phyloP scores from a whole-genome alignment of 805 yeast species.

The Hanseniaspora lindneri region DNA sequence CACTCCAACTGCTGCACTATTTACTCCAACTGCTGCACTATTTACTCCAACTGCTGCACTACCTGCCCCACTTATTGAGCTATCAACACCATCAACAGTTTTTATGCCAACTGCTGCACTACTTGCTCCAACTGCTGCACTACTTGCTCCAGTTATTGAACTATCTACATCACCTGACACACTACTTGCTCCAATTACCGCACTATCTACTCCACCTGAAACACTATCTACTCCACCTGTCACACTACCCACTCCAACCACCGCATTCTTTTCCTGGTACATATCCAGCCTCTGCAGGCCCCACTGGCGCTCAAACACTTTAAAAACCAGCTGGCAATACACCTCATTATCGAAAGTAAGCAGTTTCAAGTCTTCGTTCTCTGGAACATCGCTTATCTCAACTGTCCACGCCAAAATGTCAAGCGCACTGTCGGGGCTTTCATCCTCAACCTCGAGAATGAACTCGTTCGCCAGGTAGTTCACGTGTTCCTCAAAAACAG shows the following conservation, averaged over 20 bases:
- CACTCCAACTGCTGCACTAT: too few relatives aligned
- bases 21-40: too few relatives aligned
- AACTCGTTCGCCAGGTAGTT: slow-evolving; percentile 8
- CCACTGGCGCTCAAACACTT: slow-evolving; percentile 7
- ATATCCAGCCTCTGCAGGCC: neutral
- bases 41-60: too few relatives aligned
- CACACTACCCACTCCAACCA: neutral
- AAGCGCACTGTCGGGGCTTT: neutral
- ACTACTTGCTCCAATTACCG: too few relatives aligned
- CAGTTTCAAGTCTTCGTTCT: neutral
- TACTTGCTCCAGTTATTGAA: too few relatives aligned
- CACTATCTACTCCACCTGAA: too few relatives aligned
- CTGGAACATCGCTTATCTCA: neutral
- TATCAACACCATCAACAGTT: too few relatives aligned
- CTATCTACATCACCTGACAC: too few relatives aligned
- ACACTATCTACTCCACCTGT: too few relatives aligned
- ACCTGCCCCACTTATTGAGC: too few relatives aligned
- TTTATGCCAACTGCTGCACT: too few relatives aligned
- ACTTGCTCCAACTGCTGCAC: too few relatives aligned
- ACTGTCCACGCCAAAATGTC: slow-evolving; percentile 14
- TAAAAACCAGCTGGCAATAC: neutral
- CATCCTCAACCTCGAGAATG: neutral
- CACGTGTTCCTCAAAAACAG: neutral
- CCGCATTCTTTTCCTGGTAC: neutral
- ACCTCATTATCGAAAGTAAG: slow-evolving; percentile 7